Percentiles rank a stretch among this genome's conserved stretches.
phyloP scores from a whole-genome alignment of 495 filamentous ascomycete species.

The Amorphotheca resinae region DNA sequence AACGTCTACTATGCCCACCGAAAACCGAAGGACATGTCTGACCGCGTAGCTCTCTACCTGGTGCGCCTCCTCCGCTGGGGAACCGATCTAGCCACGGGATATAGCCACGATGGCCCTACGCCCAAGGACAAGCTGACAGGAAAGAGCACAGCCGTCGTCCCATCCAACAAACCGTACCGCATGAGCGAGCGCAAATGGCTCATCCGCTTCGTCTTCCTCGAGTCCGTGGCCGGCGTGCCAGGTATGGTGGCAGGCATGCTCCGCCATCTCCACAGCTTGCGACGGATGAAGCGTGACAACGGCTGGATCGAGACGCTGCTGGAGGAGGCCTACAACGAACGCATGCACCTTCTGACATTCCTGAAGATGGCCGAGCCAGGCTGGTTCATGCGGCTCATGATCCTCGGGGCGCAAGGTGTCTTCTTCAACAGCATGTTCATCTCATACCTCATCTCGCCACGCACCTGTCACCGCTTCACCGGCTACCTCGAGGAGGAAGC shows the following conservation, averaged over 20 bases:
- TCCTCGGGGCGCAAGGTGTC: constrained; percentile 69
- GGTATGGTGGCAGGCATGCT: constrained; percentile 97
- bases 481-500: constrained; percentile 97
- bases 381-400: constrained; percentile 76
- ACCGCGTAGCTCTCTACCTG: constrained; percentile 49
- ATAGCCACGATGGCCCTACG: constrained; percentile 46
- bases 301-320: constrained; percentile 97
- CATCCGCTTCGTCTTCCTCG: constrained; percentile 79
- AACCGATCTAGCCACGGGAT: constrained; percentile 58
- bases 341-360: constrained; percentile 93
- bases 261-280: constrained; percentile 69
- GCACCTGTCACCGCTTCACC: constrained; percentile 89
- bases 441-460: constrained; percentile 76
- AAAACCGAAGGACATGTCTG: constrained; percentile 50
- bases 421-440: constrained; percentile 94
- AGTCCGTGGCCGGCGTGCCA: constrained; percentile 87
- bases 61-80: constrained; percentile 53
- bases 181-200: constrained; percentile 75
- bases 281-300: constrained; percentile 81
- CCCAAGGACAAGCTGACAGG: constrained; percentile 27
- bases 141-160: constrained; percentile 29
- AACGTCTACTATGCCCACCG: constrained; percentile 56
- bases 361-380: constrained; percentile 85
- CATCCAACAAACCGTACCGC: constrained; percentile 32
- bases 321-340: constrained; percentile 90